Conservation (phyloP, 768 basidiomycete genomes). For the Nidularia sp. region DNA sequence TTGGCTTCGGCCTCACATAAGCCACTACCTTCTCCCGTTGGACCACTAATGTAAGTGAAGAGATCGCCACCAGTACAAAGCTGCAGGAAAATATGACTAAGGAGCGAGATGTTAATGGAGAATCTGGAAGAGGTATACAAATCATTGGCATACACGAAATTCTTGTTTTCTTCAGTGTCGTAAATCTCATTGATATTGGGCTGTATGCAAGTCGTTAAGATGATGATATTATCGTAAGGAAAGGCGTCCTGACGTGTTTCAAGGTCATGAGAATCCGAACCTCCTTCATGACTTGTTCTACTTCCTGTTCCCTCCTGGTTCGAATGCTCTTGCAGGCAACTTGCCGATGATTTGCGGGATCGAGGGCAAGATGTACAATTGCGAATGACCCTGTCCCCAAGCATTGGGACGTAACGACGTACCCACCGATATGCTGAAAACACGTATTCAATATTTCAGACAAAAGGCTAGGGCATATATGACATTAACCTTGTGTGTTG, state of each 20-base stretch:
- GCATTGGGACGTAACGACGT: slow-evolving; percentile 73
- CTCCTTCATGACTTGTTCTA: slow-evolving; percentile 70
- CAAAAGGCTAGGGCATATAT: neutral
- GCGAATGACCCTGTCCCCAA: slow-evolving; percentile 82
- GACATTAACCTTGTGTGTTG: slow-evolving; percentile 44
- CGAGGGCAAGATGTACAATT: slow-evolving; percentile 75
- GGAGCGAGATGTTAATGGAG: neutral
- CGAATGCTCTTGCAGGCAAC: slow-evolving; percentile 84
- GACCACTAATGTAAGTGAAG: slow-evolving; percentile 78
- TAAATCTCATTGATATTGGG: slow-evolving; percentile 81
- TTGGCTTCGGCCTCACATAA: slow-evolving; percentile 80
- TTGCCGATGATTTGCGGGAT: slow-evolving; percentile 58
- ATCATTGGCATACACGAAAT: slow-evolving; percentile 45
- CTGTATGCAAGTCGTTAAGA: slow-evolving; percentile 24
- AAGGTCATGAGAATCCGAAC: slow-evolving; percentile 68
- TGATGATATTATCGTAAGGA: too few species aligned
- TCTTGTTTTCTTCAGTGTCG: slow-evolving; percentile 58
- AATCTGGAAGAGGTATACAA: neutral
- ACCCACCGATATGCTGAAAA: slow-evolving; percentile 56
- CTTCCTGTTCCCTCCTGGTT: slow-evolving; percentile 54
- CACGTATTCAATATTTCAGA: neutral
- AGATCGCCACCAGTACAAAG: slow-evolving; percentile 84
- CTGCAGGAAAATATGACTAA: slow-evolving; percentile 79
- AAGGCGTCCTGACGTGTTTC: slow-evolving; percentile 47
- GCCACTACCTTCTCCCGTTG: slow-evolving; percentile 40